Evolutionary conservation across 108 stramenopile species (phyloP), one percentile per base, ranked within the genome.

Genomic region (Seminavis robusta): DNA sequence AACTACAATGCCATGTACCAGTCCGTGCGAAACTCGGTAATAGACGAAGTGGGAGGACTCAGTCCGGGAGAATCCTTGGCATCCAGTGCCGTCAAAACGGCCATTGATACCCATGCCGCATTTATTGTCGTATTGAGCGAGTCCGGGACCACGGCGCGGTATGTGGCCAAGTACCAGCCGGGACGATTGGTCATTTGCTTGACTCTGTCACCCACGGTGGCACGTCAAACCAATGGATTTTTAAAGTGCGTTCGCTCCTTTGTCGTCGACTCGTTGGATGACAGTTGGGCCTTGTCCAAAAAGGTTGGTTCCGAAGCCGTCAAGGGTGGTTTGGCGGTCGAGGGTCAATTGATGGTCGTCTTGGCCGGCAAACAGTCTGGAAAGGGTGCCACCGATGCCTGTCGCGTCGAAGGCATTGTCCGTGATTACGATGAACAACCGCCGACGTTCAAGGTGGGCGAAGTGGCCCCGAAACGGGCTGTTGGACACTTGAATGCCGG

Each of bases 21-120:
- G 65, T 63, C 83, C 27, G 74, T 88, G 2, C 61, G 74, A 27
- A 82, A 88, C 58, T 79, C 80, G 17, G 63, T 63, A 24, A 46
- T 71, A 34, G 67, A 42, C 47, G 72, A 66, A 31, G 72, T 69
- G 44, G 59, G 59, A 44, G 51, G 71, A 27, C 72, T 88, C 36
- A 65, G 65, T 37, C 27, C 72, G 4, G 59, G 77, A 6, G 97
- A 98, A 70, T 88, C 90, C n/a, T 63, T 95, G 20, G 94, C 92
- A 23, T 90, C 90, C 36, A 90, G 92, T 19, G 91, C 95, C 41
- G 95, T 96, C 55, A 94, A 96, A 70, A 94, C 95, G 11, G 93
- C 94, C 23, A 58, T 90, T 45, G 97, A 98, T 74, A 70, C 92
- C 4, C 54, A 62, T 24, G 95, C 95, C 20, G 79, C 79, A 61